phyloP scores from a whole-genome alignment of 768 basidiomycete species.

The Hemileccinum impolitum region DNA sequence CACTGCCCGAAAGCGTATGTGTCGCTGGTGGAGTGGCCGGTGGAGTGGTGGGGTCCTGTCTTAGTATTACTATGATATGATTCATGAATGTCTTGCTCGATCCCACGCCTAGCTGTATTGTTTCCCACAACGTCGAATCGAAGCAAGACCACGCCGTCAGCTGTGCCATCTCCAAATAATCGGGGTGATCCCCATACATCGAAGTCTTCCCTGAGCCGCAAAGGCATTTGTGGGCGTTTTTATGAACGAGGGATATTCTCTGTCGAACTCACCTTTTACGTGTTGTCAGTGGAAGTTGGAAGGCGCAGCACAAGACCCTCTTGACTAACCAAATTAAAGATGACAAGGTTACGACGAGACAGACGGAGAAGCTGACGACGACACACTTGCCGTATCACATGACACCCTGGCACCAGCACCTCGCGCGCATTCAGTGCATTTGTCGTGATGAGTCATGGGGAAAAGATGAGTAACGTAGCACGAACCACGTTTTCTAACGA shows the following conservation, averaged over 20 bases:
- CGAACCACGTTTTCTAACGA: too few relatives aligned
- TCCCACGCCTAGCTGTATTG: conserved; percentile 1
- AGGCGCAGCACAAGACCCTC: neutral
- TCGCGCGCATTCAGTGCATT: neutral
- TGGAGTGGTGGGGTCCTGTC: conserved; percentile 30
- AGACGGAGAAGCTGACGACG: too few relatives aligned
- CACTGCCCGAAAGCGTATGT: conserved; percentile 51
- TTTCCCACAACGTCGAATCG: neutral
- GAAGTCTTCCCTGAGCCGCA: neutral
- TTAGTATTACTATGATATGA: too few relatives aligned
- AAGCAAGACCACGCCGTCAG: neutral
- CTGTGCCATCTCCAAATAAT: neutral
- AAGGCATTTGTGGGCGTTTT: neutral
- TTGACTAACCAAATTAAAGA: too few relatives aligned
- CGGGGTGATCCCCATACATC: neutral
- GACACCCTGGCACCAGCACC: too few relatives aligned
- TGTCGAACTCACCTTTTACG: neutral
- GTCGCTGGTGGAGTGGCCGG: conserved; percentile 61
- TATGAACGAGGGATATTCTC: neutral
- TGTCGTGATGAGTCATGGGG: neutral
- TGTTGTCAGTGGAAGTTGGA: neutral
- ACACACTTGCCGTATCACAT: too few relatives aligned
- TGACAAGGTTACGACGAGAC: too few relatives aligned
- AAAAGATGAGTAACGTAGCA: too few relatives aligned
- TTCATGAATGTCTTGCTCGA: neutral